Evolutionary conservation across 2,329 filamentous ascomycete species (phyloP), one percentile per base, ranked within the genome.

Genomic region (Ceratocystis colombiana): DNA sequence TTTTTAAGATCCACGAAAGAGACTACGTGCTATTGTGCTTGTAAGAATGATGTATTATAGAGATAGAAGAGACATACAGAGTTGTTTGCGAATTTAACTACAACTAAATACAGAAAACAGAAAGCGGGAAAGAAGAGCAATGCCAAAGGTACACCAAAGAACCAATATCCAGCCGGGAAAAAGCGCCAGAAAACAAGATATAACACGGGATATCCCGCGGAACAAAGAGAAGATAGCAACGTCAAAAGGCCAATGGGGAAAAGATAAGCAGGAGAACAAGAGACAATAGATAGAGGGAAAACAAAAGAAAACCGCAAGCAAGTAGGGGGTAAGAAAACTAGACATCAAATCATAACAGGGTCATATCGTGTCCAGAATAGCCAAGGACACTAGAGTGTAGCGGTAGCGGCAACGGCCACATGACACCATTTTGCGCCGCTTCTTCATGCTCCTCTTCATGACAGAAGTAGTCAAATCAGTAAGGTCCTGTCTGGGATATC

Each of bases 311-410:
- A 7, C 17, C 12, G 28, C 33, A 65, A 65, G 44, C 30, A 55
- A 12, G 30, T 7, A 17, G 8, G 25, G 25, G 33, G 8, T 33
- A 33, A 37, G 8, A 37, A 64, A 33, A 41, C 45, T n/a, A 28
- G 28, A 46, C 44, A 20, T 45, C 53, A 46, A 61, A 46, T 65
- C 64, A 61, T 65, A 65, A 65, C 41, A 20, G 25, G 53, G 64
- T 61, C 64, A 61, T 61, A 57, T 57, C 25, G 22, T 61, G 48
- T 61, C 22, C 22, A 22, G 45, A 61, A 17, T 45, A 20, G 8
- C 37, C 30, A 61, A 22, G 25, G 53, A 30, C 20, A 46, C 10
- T 44, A 25, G 20, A 20, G n/a, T 22, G 8, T 37, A 37, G 33
- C 33, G 33, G 8, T 37, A 37, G 33, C 33, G 33, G 6, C 17